A percentile compares a stretch with the other conserved stretches of the same genome.
These are phyloP conservation scores for Termitomyces sp. DNA, from an alignment of 768 basidiomycete genomes.

Conservation along the genomic window DNA sequence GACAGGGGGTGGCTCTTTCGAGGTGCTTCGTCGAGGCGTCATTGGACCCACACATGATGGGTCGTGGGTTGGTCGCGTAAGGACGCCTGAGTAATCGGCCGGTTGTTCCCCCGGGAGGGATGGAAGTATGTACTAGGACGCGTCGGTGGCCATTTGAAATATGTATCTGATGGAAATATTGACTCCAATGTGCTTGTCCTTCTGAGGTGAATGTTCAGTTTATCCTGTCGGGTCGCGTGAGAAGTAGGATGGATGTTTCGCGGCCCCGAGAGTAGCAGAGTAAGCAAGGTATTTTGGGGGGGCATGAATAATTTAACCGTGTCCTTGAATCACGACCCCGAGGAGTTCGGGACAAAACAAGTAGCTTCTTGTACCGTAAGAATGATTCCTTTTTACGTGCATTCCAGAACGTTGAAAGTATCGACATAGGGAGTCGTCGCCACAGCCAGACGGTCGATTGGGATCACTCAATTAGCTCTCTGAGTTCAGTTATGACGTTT, in stretches of 20 bases:
- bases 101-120: not conserved
- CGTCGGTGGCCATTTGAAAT: not conserved
- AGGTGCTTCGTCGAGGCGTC: constrained; percentile 1
- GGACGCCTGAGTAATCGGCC: constrained; percentile 5
- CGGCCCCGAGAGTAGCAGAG: not conserved
- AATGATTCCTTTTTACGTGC: too few species aligned
- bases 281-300: too few species aligned
- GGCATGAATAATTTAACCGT: not conserved
- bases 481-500: too few species aligned
- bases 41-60: constrained; percentile 1
- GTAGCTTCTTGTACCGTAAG: not conserved
- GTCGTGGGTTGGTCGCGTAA: constrained; percentile 14
- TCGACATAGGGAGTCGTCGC: not conserved
- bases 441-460: not conserved
- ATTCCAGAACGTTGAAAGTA: not conserved
- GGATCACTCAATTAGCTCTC: too few species aligned
- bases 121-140: not conserved
- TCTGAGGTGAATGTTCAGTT: too few species aligned
- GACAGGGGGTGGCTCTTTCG: not conserved
- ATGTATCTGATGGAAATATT: not conserved
- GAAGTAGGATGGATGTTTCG: not conserved
- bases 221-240: too few species aligned
- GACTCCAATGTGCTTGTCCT: not conserved
- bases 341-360: not conserved
- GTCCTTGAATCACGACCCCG: not conserved